A percentile compares a stretch with the other conserved stretches of the same genome.
These are phyloP conservation scores for Penicillium sp. DNA, from an alignment of 2,329 filamentous ascomycete genomes.

Conservation along the genomic window DNA sequence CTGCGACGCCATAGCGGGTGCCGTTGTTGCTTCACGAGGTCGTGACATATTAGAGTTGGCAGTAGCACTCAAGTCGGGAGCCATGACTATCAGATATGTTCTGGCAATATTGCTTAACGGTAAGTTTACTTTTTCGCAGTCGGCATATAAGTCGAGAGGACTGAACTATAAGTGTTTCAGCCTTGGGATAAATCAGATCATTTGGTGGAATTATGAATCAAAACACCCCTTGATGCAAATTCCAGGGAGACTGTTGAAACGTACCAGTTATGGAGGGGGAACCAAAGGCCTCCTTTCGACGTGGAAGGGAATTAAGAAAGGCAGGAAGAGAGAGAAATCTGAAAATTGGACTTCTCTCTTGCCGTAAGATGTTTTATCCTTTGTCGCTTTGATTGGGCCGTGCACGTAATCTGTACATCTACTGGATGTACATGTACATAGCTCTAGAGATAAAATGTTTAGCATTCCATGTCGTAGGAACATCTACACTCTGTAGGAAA, in stretches of 20 bases:
- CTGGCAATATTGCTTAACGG: background rate
- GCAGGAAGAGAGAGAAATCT: background rate
- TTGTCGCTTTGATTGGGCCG: conserved; percentile 12
- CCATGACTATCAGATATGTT: conserved; percentile 20
- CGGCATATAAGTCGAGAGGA: conserved; percentile 10
- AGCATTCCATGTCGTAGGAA: background rate
- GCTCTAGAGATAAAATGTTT: background rate
- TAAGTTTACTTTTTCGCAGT: conserved; percentile 5
- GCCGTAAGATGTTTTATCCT: background rate
- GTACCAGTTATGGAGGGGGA: conserved; percentile 21
- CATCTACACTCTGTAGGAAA: background rate
- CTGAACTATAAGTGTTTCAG: conserved; percentile 18
- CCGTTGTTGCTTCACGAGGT: conserved; percentile 31
- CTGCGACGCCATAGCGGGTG: conserved; percentile 33
- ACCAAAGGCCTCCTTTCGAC: background rate
- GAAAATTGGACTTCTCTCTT: background rate
- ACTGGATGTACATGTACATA: background rate
- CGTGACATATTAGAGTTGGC: conserved; percentile 32
- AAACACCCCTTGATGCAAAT: conserved; percentile 33
- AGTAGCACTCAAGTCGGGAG: conserved; percentile 50
- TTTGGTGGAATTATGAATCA: conserved; percentile 11
- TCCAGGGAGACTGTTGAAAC: conserved; percentile 20
- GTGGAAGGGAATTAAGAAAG: background rate
- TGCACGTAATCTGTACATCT: conserved; percentile 5
- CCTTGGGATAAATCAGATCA: background rate